A percentile compares a stretch with the other conserved stretches of the same genome.
Evolutionary conservation across 2,329 filamentous ascomycete species (phyloP).

Genomic region (Ustulina deusta): DNA sequence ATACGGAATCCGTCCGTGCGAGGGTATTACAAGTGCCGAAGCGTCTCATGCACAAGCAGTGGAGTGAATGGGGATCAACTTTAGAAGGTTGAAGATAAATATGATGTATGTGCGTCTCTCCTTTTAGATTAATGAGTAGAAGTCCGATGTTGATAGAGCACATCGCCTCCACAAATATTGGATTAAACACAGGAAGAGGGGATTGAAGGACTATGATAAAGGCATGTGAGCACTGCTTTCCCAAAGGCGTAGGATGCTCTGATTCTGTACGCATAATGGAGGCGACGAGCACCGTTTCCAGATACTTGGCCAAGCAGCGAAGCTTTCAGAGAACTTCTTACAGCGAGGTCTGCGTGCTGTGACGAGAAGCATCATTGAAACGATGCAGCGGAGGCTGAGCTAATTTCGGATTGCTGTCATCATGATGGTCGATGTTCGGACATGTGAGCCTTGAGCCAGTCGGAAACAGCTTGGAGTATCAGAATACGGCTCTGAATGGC

Average conservation of each 20-base stretch:
- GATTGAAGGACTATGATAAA: background rate
- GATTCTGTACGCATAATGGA: background rate
- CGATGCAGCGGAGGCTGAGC: slow-evolving; percentile 33
- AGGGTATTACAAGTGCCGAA: slow-evolving; percentile 27
- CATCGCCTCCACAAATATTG: background rate
- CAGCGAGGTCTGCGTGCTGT: background rate
- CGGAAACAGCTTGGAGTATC: slow-evolving; percentile 43
- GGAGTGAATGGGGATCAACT: background rate
- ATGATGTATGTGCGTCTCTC: background rate
- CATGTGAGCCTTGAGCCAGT: slow-evolving; percentile 24
- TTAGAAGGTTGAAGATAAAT: background rate
- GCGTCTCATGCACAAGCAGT: slow-evolving; percentile 13
- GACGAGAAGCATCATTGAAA: slow-evolving; percentile 38
- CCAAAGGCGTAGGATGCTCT: background rate
- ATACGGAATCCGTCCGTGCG: slow-evolving; percentile 16
- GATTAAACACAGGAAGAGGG: background rate
- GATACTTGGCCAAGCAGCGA: slow-evolving; percentile 23
- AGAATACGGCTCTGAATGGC: slow-evolving; percentile 40
- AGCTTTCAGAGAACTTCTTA: background rate
- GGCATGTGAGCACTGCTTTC: background rate
- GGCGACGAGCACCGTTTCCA: background rate
- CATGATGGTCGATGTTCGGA: background rate
- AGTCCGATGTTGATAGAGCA: background rate
- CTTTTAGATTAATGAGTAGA: background rate
- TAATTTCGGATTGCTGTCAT: slow-evolving; percentile 35